Base-by-base conservation (phyloP, 1,284 basidiomycete genomes). In the Pyrrhoderma noxium region DNA sequence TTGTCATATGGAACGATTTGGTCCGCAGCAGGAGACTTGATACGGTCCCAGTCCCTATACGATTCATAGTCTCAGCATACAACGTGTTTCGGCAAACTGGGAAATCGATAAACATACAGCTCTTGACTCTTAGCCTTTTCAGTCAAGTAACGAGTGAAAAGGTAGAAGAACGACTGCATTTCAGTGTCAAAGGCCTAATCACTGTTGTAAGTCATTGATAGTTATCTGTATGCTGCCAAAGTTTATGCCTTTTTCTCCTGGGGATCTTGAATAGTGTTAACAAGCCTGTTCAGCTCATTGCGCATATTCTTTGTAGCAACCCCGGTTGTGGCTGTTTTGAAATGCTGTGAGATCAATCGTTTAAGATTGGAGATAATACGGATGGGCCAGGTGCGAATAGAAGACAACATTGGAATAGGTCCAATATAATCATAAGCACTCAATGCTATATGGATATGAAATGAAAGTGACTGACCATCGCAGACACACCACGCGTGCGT, bases 81-180 rank as follows among this genome's bases (percentile, higher is more conserved):
- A 53, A 23, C 43, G 39, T 16, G 11, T 21, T 16, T 31, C 53
- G 53, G 52, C 54, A 45, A 41, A 35, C 55, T 56, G 61, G 57
- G 60, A 54, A 31, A 31, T 31, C 60, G 35, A 55, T 56, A 52
- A 41, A 77, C 89, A 63, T 66, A 96, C 94, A 99, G 84, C 73
- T 94, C 92, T 64, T 90, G 82, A 64, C 83, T 90, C 76, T 96
- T 89, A 51, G 96, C 95, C 61, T 91, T 89, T 70, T 98, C 93
- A 23, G 86, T 75, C 61, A 99, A 85, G 73, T 95, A 99, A 58
- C 96, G 90, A 66, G 93, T 98, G 77, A 99, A 99, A 65, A 99
- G 90, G 67, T 87, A 86, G 81, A 98, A 99, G 79, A 99, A 99
- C 55, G 89, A 86, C 65, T 95, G 89, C 96, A 99, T 99, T 75